Conservation (phyloP, 805 yeast species). For the Metschnikowia matae region DNA sequence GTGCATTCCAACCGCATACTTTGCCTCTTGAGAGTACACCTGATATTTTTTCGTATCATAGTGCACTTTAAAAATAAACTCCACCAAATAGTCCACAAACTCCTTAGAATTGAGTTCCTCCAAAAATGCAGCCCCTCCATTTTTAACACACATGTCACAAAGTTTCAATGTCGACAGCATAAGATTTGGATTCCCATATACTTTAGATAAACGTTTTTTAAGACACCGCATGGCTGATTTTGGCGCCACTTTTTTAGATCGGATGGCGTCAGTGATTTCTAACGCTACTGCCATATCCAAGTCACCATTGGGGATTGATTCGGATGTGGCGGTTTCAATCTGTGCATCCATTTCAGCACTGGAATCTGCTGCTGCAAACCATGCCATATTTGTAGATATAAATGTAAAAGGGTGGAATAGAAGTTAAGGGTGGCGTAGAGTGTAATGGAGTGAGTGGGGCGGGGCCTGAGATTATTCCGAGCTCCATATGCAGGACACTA, state of each 20-base stretch:
- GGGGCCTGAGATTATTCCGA: neutral
- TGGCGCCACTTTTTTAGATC: slow-evolving; percentile 75
- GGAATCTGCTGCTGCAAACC: slow-evolving; percentile 43
- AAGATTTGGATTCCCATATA: slow-evolving; percentile 69
- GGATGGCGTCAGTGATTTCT: slow-evolving; percentile 81
- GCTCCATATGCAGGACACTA: neutral
- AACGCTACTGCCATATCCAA: slow-evolving; percentile 66
- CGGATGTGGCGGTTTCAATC: slow-evolving; percentile 77
- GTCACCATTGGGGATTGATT: slow-evolving; percentile 89
- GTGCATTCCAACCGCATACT: slow-evolving; percentile 47
- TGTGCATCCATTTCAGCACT: slow-evolving; percentile 51
- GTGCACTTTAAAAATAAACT: slow-evolving; percentile 35
- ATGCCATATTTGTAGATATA: slow-evolving; percentile 37
- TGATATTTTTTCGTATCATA: slow-evolving; percentile 29
- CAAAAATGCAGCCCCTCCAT: slow-evolving; percentile 85
- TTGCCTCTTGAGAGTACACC: slow-evolving; percentile 22
- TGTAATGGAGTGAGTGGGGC: no score
- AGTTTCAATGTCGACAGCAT: slow-evolving; percentile 72
- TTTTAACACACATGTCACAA: slow-evolving; percentile 83
- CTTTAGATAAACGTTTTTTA: slow-evolving; percentile 62
- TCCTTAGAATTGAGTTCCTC: slow-evolving; percentile 77
- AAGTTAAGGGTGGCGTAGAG: neutral
- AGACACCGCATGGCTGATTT: slow-evolving; percentile 82
- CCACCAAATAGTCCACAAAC: slow-evolving; percentile 76
- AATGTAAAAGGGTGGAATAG: neutral